Percentiles rank a stretch among this genome's conserved stretches.
Evolutionary conservation across 257 asterid genomes (phyloP).

Genomic region (Nicotiana knightiana): DNA sequence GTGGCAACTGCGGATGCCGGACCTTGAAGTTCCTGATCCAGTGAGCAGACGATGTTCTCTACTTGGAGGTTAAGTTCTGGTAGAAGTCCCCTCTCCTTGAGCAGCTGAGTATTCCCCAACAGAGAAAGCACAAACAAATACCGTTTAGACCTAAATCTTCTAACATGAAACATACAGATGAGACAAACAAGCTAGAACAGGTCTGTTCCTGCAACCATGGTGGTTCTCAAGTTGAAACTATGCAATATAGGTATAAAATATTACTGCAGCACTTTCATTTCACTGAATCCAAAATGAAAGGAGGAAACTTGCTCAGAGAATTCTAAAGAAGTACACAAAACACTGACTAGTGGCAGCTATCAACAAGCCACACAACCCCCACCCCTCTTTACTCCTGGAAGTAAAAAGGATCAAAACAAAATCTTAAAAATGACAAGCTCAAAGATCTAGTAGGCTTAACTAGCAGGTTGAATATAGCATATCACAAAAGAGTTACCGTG

Average conservation of each 20-base stretch:
- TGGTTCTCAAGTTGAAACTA: neutral
- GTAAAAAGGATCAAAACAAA: neutral
- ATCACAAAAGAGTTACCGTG: neutral
- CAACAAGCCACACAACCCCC: neutral
- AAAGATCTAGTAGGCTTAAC: neutral
- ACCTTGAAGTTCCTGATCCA: conserved; percentile 72
- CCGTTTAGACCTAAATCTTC: neutral
- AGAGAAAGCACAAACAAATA: neutral
- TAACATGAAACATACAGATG: neutral
- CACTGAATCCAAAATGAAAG: neutral
- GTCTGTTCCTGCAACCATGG: neutral
- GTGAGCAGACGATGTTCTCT: conserved; percentile 77
- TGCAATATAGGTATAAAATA: neutral
- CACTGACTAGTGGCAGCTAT: neutral
- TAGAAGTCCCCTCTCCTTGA: conserved; percentile 77
- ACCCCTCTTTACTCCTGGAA: neutral
- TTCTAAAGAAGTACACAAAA: neutral
- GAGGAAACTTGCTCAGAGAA: neutral
- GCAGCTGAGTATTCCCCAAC: conserved; percentile 45
- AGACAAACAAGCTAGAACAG: neutral
- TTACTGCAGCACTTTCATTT: neutral
- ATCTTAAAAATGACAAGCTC: neutral
- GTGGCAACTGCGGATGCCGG: conserved; percentile 73
- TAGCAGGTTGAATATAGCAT: neutral
- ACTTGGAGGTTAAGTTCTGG: conserved; percentile 68